Evolutionary conservation across 139 green algal species (phyloP), one percentile per base, ranked within the genome.

Genomic region (Haematococcus lacustris): DNA sequence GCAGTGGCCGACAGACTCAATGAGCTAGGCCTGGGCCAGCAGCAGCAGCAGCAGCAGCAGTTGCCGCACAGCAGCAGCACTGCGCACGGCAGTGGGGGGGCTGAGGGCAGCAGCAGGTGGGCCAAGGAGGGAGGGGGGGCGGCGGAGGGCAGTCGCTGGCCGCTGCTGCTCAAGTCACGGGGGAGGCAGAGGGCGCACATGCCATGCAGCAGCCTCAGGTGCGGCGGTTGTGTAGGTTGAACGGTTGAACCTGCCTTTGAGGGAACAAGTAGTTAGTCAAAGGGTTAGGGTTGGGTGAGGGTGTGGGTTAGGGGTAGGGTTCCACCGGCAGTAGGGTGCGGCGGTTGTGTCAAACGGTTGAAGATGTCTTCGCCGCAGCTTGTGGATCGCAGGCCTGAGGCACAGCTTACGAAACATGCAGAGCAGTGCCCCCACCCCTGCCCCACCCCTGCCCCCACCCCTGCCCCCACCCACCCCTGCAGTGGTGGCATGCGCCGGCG

Each of bases 401-500:
- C 9, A 21, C 21, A 35, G 53, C 53, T 4, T 64, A 4, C 30
- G 23, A 26, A 21, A 64, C 33, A 35, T 28, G 13, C 47, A 57
- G 30, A 64, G 53, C 53, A 64, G 13, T 21, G 53, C 4, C 53
- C 23, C 9, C 21, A 30, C 17, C 23, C 33, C 4, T 64, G 9
- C 23, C 53, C 23, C 33, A 35, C 23, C 23, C 53, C 4, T 32
- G 53, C 53, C 13, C 26, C 9, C 26, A 35, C 26, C 23, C 21
- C 47, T 57, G 47, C 21, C n/a, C n/a, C n/a, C n/a, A n/a, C n/a
- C n/a, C n/a, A n/a, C n/a, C n/a, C 21, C 13, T 57, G 47, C 53
- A 90, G 78, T 67, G 92, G 92, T 21, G 92, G 92, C 61, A 97
- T 96, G 92, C 80, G 83, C 41, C 81, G 91, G 9, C 82, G 90